phyloP scores from a whole-genome alignment of 2,329 filamentous ascomycete genomes.

The Pseudogymnoascus sp. region DNA sequence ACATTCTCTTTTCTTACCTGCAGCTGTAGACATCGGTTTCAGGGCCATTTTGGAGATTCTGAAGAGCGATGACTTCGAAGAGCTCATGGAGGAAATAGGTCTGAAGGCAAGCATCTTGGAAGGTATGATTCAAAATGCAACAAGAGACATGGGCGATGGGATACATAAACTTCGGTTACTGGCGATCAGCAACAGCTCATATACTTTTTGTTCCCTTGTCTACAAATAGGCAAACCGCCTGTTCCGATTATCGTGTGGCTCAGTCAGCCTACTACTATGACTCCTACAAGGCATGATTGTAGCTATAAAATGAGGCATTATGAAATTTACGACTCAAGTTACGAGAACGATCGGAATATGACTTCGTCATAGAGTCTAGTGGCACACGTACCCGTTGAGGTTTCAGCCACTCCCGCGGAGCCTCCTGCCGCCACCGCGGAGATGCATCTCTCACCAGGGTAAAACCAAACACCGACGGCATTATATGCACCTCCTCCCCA shows the following conservation, averaged over 20 bases:
- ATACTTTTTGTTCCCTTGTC: background rate
- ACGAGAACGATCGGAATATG: background rate
- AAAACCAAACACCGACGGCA: background rate
- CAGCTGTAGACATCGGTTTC: background rate
- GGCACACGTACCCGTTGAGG: background rate
- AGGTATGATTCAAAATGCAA: background rate
- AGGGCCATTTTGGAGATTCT: background rate
- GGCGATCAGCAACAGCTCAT: background rate
- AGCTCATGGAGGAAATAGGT: background rate
- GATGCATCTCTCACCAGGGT: background rate
- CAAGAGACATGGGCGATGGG: background rate
- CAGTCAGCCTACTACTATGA: background rate
- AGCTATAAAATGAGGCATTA: background rate
- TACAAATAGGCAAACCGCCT: background rate
- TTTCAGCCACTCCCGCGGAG: background rate
- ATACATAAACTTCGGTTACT: background rate
- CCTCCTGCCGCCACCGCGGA: constrained; percentile 1
- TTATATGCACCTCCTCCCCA: background rate
- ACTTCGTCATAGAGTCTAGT: background rate
- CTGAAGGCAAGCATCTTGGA: constrained; percentile 6
- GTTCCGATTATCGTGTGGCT: background rate
- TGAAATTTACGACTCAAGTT: background rate
- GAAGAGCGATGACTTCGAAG: background rate
- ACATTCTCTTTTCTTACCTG: background rate
- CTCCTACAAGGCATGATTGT: background rate